Conservation (phyloP, 75 land plant genomes). For the Cryptomeria japonica region DNA sequence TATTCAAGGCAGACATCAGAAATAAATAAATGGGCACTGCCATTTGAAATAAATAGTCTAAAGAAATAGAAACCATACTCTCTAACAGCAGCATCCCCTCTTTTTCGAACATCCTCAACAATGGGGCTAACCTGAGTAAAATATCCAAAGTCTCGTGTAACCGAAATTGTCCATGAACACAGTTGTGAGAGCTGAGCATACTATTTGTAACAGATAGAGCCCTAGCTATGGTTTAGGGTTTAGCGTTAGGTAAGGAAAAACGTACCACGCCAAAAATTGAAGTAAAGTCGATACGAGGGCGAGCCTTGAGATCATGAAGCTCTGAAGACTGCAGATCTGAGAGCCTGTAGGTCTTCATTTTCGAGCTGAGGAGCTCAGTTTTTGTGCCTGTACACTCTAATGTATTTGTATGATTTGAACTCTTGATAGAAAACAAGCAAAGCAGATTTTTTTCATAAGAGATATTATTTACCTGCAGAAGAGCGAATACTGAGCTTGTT, state of each 20-base stretch:
- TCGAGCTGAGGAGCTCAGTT: slow-evolving; percentile 11
- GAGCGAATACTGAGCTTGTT: neutral
- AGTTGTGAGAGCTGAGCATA: neutral
- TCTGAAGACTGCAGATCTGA: slow-evolving; percentile 60
- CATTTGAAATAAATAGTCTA: neutral
- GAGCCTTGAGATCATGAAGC: slow-evolving; percentile 70
- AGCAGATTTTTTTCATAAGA: neutral
- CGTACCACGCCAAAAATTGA: slow-evolving; percentile 79
- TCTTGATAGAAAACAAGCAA: neutral
- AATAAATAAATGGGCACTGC: neutral
- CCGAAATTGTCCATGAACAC: neutral
- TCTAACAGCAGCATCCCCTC: slow-evolving; percentile 89
- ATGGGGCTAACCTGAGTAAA: slow-evolving; percentile 81
- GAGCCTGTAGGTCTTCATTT: slow-evolving; percentile 77
- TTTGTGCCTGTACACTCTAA: neutral
- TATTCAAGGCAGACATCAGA: neutral
- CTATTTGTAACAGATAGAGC: neutral
- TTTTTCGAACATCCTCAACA: slow-evolving; percentile 79
- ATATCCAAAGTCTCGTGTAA: neutral
- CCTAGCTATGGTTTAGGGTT: neutral
- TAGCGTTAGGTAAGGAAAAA: neutral
- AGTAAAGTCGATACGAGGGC: slow-evolving; percentile 95
- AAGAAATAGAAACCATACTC: slow-evolving; percentile 51
- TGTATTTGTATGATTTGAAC: neutral
- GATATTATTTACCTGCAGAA: neutral